phyloP scores from a whole-genome alignment of 2,329 filamentous ascomycete species.

The Stagonosporopsis rhizophila region DNA sequence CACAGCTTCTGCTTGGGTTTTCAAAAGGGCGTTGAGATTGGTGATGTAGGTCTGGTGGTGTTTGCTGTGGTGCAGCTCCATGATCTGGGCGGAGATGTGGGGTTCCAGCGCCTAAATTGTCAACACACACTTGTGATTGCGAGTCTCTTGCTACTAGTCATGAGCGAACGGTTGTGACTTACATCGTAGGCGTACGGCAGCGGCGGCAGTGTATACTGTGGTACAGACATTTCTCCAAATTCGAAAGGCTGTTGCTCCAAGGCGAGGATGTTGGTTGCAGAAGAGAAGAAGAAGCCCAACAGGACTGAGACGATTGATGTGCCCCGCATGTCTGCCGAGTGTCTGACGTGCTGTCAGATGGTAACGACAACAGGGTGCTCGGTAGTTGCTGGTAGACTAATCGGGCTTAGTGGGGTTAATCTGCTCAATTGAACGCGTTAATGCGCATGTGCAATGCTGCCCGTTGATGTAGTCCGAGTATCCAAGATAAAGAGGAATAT shows the following conservation, averaged over 20 bases:
- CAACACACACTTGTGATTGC: conserved; percentile 4
- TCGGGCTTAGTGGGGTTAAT: conserved; percentile 27
- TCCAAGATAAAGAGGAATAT: neutral
- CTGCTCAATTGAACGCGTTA: conserved; percentile 39
- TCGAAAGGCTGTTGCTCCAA: conserved; percentile 46
- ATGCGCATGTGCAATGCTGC: neutral
- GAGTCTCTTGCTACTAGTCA: neutral
- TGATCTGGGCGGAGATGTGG: conserved; percentile 78
- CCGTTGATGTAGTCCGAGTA: neutral
- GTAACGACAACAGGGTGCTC: conserved; percentile 44
- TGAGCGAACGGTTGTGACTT: conserved; percentile 5
- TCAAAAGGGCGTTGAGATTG: conserved; percentile 73
- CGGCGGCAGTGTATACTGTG: conserved; percentile 66
- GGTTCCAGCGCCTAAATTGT: conserved; percentile 70
- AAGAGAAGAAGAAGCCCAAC: conserved; percentile 24
- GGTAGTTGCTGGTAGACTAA: conserved; percentile 20
- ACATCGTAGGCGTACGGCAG: conserved; percentile 76
- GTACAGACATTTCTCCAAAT: conserved; percentile 46
- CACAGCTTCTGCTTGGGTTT: conserved; percentile 65
- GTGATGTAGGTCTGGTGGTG: conserved; percentile 82
- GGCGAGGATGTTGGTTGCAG: conserved; percentile 22
- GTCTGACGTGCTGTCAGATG: conserved; percentile 24
- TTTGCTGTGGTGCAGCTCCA: conserved; percentile 81
- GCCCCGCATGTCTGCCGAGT: conserved; percentile 36
- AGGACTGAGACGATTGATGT: conserved; percentile 18